These are phyloP conservation scores for Agrocybe pediades DNA, from an alignment of 768 basidiomycete genomes.

Conservation along the genomic window DNA sequence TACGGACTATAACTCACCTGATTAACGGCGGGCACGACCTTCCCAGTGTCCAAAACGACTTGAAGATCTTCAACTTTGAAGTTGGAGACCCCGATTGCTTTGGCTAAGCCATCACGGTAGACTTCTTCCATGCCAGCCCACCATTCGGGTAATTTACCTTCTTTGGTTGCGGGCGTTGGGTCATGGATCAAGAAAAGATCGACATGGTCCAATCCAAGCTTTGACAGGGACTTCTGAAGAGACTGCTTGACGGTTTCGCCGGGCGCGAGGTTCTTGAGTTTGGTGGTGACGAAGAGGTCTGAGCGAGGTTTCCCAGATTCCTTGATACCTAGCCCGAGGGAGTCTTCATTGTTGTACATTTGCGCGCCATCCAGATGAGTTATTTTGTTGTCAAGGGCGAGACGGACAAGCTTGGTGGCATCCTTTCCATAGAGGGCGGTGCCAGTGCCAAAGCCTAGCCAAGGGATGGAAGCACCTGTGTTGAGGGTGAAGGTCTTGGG, in stretches of 20 bases:
- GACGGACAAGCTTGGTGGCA: conserved; percentile 36
- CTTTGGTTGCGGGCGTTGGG: conserved; percentile 34
- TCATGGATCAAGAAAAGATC: conserved; percentile 68
- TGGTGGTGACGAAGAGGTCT: conserved; percentile 65
- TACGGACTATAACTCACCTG: conserved; percentile 43
- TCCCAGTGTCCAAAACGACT: conserved; percentile 49
- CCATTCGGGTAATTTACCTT: conserved; percentile 46
- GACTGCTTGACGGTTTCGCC: conserved; percentile 50
- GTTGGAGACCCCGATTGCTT: conserved; percentile 73
- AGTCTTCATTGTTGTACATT: conserved; percentile 56
- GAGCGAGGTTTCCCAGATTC: conserved; percentile 52
- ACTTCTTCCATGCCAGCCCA: conserved; percentile 67
- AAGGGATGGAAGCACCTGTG: conserved; percentile 54
- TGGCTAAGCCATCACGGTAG: conserved; percentile 45
- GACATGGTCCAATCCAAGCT: conserved; percentile 53
- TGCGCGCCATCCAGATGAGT: conserved; percentile 70
- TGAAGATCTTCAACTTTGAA: conserved; percentile 58
- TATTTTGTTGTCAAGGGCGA: conserved; percentile 58
- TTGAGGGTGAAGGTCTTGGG: conserved; percentile 46
- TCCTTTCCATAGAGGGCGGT: conserved; percentile 51
- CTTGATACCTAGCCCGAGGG: conserved; percentile 51
- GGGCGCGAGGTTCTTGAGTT: conserved; percentile 43
- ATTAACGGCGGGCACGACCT: conserved; percentile 65
- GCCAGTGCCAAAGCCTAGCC: conserved; percentile 66
- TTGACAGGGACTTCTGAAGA: conserved; percentile 53